Conservation (phyloP, 2,329 filamentous ascomycete species). For the Alternaria sp. region DNA sequence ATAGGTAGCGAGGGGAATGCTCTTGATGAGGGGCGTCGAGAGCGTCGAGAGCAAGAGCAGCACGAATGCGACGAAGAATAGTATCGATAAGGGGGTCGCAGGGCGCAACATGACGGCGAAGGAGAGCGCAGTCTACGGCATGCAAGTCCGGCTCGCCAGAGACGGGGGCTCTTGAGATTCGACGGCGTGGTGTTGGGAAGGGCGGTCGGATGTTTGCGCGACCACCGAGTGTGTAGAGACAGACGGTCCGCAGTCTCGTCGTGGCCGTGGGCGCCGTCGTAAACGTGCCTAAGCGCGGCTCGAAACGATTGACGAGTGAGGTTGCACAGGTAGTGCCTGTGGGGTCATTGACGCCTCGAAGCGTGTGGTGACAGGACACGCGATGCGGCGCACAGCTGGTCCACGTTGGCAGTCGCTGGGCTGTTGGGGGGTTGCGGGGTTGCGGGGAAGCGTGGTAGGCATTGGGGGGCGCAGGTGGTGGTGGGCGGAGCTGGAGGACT, state of each 20-base stretch:
- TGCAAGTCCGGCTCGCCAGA: slow-evolving; percentile 41
- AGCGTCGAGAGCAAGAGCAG: slow-evolving; percentile 85
- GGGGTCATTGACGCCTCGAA: slow-evolving; percentile 38
- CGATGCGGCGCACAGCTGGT: slow-evolving; percentile 24
- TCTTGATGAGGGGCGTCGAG: slow-evolving; percentile 88
- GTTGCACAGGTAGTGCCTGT: slow-evolving; percentile 39
- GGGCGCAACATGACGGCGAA: slow-evolving; percentile 79
- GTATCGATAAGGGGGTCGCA: slow-evolving; percentile 85
- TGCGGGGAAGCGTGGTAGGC: slow-evolving; percentile 26
- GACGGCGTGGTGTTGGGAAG: slow-evolving; percentile 26
- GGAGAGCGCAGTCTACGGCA: slow-evolving; percentile 30
- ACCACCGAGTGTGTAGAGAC: slow-evolving; percentile 9
- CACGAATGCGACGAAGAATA: slow-evolving; percentile 85
- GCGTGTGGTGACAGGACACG: slow-evolving; percentile 15
- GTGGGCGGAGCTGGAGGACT: slow-evolving; percentile 20
- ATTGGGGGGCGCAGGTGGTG: slow-evolving; percentile 5
- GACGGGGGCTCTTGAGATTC: slow-evolving; percentile 43
- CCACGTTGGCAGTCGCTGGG: slow-evolving; percentile 17
- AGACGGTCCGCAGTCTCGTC: slow-evolving; percentile 6
- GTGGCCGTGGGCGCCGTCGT: slow-evolving; percentile 25
- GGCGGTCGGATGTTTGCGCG: slow-evolving; percentile 21
- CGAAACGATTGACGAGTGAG: slow-evolving; percentile 45
- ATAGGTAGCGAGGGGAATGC: slow-evolving; percentile 82
- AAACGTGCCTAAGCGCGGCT: slow-evolving; percentile 38
- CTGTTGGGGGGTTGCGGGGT: slow-evolving; percentile 9